A percentile compares a stretch with the other conserved stretches of the same genome.
These are phyloP conservation scores for Pyrenopolyporus hunteri DNA, from an alignment of 495 filamentous ascomycete species.

Conservation along the genomic window DNA sequence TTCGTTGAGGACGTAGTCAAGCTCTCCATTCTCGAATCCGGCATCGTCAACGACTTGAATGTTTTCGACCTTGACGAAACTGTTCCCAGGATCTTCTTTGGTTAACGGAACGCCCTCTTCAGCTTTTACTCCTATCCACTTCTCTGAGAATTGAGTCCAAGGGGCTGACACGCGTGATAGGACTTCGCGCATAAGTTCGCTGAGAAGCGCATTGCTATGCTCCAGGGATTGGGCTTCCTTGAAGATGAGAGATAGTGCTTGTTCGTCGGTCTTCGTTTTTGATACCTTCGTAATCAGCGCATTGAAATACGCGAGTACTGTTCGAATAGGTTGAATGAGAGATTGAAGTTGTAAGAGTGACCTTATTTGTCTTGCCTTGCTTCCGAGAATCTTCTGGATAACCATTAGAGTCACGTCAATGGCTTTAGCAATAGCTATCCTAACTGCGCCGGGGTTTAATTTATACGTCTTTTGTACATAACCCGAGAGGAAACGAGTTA, in stretches of 20 bases:
- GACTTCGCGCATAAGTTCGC: slow-evolving; percentile 68
- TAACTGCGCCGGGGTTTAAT: slow-evolving; percentile 53
- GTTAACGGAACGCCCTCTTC: slow-evolving; percentile 57
- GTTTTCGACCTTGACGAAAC: slow-evolving; percentile 68
- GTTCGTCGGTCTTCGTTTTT: slow-evolving; percentile 65
- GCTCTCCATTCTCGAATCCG: slow-evolving; percentile 55
- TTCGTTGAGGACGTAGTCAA: slow-evolving; percentile 66
- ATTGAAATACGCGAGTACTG: slow-evolving; percentile 67
- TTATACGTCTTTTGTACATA: slow-evolving; percentile 59
- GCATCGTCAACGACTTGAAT: slow-evolving; percentile 60
- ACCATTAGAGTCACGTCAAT: slow-evolving; percentile 60
- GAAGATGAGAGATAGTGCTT: slow-evolving; percentile 71
- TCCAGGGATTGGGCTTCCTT: slow-evolving; percentile 67
- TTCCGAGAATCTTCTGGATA: slow-evolving; percentile 62
- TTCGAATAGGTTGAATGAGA: slow-evolving; percentile 66
- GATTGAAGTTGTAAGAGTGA: slow-evolving; percentile 73
- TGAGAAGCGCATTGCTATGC: slow-evolving; percentile 65
- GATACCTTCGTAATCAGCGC: slow-evolving; percentile 63
- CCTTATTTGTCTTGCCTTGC: slow-evolving; percentile 44
- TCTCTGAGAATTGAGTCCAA: slow-evolving; percentile 73
- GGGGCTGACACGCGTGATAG: slow-evolving; percentile 67
- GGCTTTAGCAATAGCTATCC: slow-evolving; percentile 66
- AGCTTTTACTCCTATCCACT: slow-evolving; percentile 76
- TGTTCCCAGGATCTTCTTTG: slow-evolving; percentile 52
- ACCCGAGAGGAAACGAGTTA: slow-evolving; percentile 56